These are phyloP conservation scores for Fusarium virguliforme DNA, from an alignment of 2,329 filamentous ascomycete genomes.

Conservation along the genomic window DNA sequence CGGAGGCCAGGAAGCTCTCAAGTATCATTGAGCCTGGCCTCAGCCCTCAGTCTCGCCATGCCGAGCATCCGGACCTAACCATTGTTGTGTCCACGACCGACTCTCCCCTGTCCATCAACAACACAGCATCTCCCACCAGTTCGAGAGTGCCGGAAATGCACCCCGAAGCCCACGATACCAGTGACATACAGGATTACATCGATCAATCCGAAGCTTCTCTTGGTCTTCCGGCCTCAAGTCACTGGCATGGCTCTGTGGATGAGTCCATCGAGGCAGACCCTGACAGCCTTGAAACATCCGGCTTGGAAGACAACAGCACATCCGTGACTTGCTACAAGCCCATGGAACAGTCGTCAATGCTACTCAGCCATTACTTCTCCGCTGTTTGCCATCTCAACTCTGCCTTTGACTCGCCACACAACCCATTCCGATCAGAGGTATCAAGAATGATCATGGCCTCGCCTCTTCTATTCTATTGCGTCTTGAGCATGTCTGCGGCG, in stretches of 20 bases:
- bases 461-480: slow-evolving; percentile 24
- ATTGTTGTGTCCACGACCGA: not conserved
- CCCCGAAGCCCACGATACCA: not conserved
- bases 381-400: slow-evolving; percentile 32
- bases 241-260: not conserved
- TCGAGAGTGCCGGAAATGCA: not conserved
- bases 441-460: slow-evolving; percentile 28
- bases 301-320: not conserved
- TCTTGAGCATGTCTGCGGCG: slow-evolving; percentile 39
- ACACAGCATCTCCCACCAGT: not conserved
- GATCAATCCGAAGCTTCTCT: not conserved
- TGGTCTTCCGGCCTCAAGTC: not conserved
- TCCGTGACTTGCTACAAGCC: not conserved
- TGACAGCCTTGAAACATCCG: not conserved
- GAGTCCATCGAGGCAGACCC: not conserved
- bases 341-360: slow-evolving; percentile 10
- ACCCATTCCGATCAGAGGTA: slow-evolving; percentile 39
- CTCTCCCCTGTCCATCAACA: not conserved
- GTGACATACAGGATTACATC: not conserved
- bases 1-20: not conserved
- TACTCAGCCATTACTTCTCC: slow-evolving; percentile 37
- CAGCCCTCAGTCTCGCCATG: not conserved
- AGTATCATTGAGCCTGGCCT: not conserved
- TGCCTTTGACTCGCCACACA: slow-evolving; percentile 28
- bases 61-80: not conserved